A percentile compares a stretch with the other conserved stretches of the same genome.
Conservation (phyloP, 1,284 basidiomycete species). For the Malassezia furfur region DNA sequence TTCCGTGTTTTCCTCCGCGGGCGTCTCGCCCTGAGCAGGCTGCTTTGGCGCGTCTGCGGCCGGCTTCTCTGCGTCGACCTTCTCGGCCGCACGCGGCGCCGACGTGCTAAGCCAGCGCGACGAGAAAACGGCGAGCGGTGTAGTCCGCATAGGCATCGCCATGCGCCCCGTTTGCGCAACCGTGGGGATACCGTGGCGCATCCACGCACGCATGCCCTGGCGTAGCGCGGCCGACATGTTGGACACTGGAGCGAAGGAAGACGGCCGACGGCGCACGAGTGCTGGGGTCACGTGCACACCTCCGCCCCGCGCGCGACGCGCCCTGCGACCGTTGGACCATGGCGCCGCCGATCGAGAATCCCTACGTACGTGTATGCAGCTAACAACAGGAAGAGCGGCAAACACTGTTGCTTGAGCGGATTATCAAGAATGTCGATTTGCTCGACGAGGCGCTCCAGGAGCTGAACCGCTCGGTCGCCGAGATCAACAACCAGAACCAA, state of each 20-base stretch:
- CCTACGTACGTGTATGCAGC: conserved; percentile 12
- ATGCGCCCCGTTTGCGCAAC: too few species aligned
- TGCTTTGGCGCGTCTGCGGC: neutral
- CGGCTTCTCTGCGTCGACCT: neutral
- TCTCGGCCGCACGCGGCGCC: neutral
- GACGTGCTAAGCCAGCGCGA: neutral
- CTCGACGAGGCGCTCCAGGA: conserved; percentile 52
- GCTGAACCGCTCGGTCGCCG: conserved; percentile 63
- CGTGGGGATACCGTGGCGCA: neutral
- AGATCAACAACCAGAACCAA: conserved; percentile 45
- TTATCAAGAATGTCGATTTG: conserved; percentile 75
- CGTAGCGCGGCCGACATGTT: neutral
- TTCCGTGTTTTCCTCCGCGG: neutral
- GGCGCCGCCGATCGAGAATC: conserved; percentile 18
- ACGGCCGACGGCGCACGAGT: too few species aligned
- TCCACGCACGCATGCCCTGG: neutral
- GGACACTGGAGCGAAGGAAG: neutral
- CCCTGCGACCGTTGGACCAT: neutral
- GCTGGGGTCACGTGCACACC: too few species aligned
- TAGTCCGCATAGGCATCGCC: too few species aligned
- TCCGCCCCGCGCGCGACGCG: neutral
- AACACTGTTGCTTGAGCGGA: conserved; percentile 74
- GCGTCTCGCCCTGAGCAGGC: neutral
- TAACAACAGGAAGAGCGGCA: conserved; percentile 72
- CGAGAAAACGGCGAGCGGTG: too few species aligned